A percentile compares a stretch with the other conserved stretches of the same genome.
Conservation (phyloP, 306 rosid species). For the Ochetophila trinervis region DNA sequence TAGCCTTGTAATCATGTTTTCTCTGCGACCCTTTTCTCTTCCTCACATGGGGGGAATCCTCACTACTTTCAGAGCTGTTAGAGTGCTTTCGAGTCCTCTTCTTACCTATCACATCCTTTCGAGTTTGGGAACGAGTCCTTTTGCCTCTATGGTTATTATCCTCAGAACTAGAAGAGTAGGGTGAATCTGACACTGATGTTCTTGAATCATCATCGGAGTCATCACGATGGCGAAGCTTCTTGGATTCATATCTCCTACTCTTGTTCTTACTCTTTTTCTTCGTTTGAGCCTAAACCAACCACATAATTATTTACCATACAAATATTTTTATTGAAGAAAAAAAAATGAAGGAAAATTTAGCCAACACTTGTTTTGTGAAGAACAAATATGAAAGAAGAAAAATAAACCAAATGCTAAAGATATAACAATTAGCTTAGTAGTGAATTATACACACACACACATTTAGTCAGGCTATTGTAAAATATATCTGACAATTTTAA, state of each 20-base stretch:
- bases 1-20: slow-evolving; percentile 34
- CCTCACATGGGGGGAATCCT: slow-evolving; percentile 41
- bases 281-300: slow-evolving; percentile 43
- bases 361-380: too few species aligned
- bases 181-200: slow-evolving; percentile 32
- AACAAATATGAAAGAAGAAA: too few species aligned
- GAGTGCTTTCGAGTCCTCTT: slow-evolving; percentile 49
- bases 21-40: slow-evolving; percentile 59
- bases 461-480: too few species aligned
- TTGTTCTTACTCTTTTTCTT: slow-evolving; percentile 45
- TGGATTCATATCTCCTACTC: slow-evolving; percentile 49
- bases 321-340: not conserved
- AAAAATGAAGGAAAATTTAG: too few species aligned
- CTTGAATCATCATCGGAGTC: slow-evolving; percentile 52
- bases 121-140: slow-evolving; percentile 42
- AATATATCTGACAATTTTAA: too few species aligned
- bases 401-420: too few species aligned
- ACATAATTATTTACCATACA: slow-evolving; percentile 4
- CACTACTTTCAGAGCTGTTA: slow-evolving; percentile 41
- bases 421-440: too few species aligned
- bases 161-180: slow-evolving; percentile 47
- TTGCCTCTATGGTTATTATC: slow-evolving; percentile 44
- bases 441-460: too few species aligned
- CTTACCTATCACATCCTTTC: slow-evolving; percentile 42
- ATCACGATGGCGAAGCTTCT: slow-evolving; percentile 51